Evolutionary conservation across 257 asterid genomes (phyloP), one percentile per base, ranked within the genome.

Genomic region (Salvia hispanica): DNA sequence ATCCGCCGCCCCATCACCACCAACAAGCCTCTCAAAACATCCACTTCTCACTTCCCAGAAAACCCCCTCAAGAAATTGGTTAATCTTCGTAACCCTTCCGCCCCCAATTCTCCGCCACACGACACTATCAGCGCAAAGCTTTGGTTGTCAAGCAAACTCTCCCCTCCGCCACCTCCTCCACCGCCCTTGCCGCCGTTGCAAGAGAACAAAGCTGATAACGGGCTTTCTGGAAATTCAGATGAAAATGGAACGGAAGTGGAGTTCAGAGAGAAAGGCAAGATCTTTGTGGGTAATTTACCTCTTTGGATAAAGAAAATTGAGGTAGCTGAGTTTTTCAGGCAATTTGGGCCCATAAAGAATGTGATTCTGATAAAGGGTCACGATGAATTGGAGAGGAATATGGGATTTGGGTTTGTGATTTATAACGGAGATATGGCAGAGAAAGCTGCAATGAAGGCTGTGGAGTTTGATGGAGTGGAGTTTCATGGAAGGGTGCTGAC

Each of bases 391-490:
- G 96, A 91, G 82, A 83, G 85, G 80, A 94, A 94, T 73, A 84
- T 85, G 93, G 99, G 99, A 11, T 94, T 85, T 80, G 99, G 97
- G 63, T 94, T 94, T 76, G 96, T 94, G 71, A 77, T 88, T 37
- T 94, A 84, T 66, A 85, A 81, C 15, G 97, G 95, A 67, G 16
- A 71, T 10, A 79, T 76, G 43, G 97, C 97, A 0, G 96, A 87
- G 68, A 87, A 85, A 83, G 86, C 95, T 34, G 99, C 99, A 6
- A 80, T 84, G 84, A 90, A 88, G 84, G 97, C 99, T 36, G 95
- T 88, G 57, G 99, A 93, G 78, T 90, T 90, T 75, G 99, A 93
- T 76, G 99, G 99, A 46, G 80, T 93, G 61, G 98, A 93, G 81
- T 93, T 93, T 78, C 97, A 86, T 72, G 99, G 99, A 72, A 86